Percentiles rank a stretch among this genome's conserved stretches.
Evolutionary conservation across 177 flowering plant species (phyloP).

Genomic region (Vitis hybrid): DNA sequence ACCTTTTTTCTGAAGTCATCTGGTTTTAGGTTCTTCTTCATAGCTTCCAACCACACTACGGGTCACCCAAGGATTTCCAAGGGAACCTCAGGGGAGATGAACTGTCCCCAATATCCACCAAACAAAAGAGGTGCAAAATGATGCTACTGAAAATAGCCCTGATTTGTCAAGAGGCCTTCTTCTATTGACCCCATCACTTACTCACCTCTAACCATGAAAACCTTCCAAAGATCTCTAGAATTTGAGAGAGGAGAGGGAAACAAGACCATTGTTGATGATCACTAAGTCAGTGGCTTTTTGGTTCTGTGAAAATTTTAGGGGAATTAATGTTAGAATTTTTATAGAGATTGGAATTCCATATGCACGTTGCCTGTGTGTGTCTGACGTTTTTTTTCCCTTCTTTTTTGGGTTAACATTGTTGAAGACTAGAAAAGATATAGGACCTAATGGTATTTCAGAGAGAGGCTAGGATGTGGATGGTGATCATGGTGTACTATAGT

Average conservation of each 20-base stretch:
- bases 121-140: background rate
- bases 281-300: background rate
- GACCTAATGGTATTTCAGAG: too few relatives aligned
- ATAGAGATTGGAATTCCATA: background rate
- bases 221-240: background rate
- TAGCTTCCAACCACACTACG: background rate
- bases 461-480: too few relatives aligned
- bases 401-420: too few relatives aligned
- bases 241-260: background rate
- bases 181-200: background rate
- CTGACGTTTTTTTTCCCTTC: too few relatives aligned
- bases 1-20: background rate
- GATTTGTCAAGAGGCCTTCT: slow-evolving; percentile 1
- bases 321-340: background rate
- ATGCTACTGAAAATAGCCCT: background rate
- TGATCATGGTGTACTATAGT: too few relatives aligned
- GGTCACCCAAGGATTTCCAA: background rate
- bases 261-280: background rate
- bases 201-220: background rate
- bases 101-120: background rate
- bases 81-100: background rate
- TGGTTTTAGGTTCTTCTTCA: background rate
- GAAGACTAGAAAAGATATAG: too few relatives aligned
- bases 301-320: background rate
- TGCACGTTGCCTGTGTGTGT: background rate